phyloP scores from a whole-genome alignment of 176 grass and related monocot species.

The Tillandsia leiboldiana region DNA sequence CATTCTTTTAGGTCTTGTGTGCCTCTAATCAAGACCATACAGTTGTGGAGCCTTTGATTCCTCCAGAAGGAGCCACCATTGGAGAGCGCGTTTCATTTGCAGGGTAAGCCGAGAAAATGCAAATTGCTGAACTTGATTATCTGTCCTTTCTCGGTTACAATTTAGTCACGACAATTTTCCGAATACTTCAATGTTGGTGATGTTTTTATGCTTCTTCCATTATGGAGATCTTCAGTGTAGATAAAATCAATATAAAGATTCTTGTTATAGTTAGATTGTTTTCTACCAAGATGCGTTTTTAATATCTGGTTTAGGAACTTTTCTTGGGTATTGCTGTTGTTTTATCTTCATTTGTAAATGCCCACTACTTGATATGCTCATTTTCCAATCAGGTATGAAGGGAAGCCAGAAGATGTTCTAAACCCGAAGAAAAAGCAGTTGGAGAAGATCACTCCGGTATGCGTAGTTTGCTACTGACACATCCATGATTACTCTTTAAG shows the following conservation, averaged over 20 bases:
- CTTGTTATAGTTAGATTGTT: too few species aligned
- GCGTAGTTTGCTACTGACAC: constrained; percentile 1
- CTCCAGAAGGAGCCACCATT: constrained; percentile 82
- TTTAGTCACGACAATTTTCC: background rate
- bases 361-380: background rate
- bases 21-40: constrained; percentile 87
- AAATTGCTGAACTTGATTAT: too few species aligned
- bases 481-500: background rate
- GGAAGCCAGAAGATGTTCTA: constrained; percentile 82
- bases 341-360: too few species aligned
- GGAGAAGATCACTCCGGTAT: constrained; percentile 91
- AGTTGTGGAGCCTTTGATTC: constrained; percentile 82
- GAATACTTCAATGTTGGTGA: background rate
- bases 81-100: constrained; percentile 82
- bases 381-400: constrained; percentile 44
- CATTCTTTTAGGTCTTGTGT: constrained; percentile 48
- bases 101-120: constrained; percentile 39
- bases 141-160: background rate
- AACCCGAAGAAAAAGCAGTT: constrained; percentile 99
- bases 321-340: too few species aligned
- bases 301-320: too few species aligned
- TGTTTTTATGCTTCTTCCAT: too few species aligned
- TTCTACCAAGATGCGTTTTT: too few species aligned
- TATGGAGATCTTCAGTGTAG: background rate
- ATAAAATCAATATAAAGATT: too few species aligned